Percentiles rank a stretch among this genome's conserved stretches.
Conservation (phyloP, 495 filamentous ascomycete species). For the Achaetomiella virescens region DNA sequence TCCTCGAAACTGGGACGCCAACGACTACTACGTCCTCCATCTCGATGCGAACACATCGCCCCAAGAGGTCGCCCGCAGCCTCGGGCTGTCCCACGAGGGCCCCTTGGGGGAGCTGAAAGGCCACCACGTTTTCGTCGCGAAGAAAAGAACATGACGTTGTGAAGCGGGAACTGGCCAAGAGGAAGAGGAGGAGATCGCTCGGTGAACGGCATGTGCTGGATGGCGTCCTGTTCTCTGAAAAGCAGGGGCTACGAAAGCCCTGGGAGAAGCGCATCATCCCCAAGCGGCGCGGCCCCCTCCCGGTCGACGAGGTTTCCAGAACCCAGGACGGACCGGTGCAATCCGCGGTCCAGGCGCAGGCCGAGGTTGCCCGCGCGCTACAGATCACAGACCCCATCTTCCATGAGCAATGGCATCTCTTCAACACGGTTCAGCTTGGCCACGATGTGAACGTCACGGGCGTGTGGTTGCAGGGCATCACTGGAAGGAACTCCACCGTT, state of each 20-base stretch:
- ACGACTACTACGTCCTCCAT: constrained; percentile 88
- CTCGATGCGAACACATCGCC: constrained; percentile 62
- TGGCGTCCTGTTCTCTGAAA: constrained; percentile 71
- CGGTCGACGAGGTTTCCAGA: constrained; percentile 8
- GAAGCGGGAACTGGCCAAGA: constrained; percentile 49
- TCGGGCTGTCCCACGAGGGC: constrained; percentile 80
- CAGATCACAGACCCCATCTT: constrained; percentile 87
- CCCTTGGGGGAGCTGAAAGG: constrained; percentile 69
- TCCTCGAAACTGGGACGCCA: constrained; percentile 54
- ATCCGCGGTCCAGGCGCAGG: constrained; percentile 49
- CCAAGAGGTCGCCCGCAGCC: constrained; percentile 58
- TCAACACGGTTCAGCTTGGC: constrained; percentile 71
- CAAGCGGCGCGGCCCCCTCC: constrained; percentile 7
- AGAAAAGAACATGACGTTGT: constrained; percentile 60
- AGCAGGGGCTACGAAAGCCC: constrained; percentile 63
- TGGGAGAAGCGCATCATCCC: constrained; percentile 71
- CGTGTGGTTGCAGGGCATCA: constrained; percentile 87
- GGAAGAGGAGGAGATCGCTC: constrained; percentile 53
- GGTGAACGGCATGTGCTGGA: constrained; percentile 57
- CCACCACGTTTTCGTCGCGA: constrained; percentile 79
- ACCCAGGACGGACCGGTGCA: constrained; percentile 33
- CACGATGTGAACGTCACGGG: constrained; percentile 94
- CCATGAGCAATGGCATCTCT: constrained; percentile 89
- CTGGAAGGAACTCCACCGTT: constrained; percentile 79
- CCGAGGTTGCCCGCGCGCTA: constrained; percentile 55